Percentiles rank a stretch among this genome's conserved stretches.
phyloP scores from a whole-genome alignment of 2,329 filamentous ascomycete species.

The Pestalotiopsis sp. region DNA sequence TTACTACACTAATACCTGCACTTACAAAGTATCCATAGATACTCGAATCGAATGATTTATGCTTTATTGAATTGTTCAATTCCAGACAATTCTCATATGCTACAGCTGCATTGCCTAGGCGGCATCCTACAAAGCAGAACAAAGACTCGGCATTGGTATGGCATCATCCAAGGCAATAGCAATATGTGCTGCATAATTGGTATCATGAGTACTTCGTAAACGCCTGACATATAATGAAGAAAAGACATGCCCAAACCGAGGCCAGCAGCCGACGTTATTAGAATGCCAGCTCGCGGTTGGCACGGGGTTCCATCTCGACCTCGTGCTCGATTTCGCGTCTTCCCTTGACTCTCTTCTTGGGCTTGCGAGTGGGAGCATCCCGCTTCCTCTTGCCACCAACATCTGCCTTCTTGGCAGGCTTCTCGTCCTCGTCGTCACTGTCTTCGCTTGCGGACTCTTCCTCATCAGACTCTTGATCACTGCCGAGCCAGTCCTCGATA shows the following conservation, averaged over 20 bases:
- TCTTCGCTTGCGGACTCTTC: constrained; percentile 55
- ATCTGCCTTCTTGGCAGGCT: constrained; percentile 56
- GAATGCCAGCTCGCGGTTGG: constrained; percentile 30
- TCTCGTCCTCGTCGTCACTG: constrained; percentile 60
- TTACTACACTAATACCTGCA: neutral
- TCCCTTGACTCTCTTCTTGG: constrained; percentile 60
- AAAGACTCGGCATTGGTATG: neutral
- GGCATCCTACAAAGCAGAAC: neutral
- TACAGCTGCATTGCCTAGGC: neutral
- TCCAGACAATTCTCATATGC: neutral
- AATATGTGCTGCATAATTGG: constrained; percentile 1
- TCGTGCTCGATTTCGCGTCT: constrained; percentile 79
- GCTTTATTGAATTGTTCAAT: neutral
- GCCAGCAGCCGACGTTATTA: constrained; percentile 17
- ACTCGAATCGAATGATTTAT: neutral
- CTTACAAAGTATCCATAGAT: neutral
- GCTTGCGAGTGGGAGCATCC: constrained; percentile 41
- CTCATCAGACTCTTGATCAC: constrained; percentile 61
- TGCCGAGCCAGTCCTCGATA: constrained; percentile 91
- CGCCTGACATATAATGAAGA: constrained; percentile 12
- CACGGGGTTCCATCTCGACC: constrained; percentile 55
- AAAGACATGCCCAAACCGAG: neutral
- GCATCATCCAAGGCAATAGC: neutral
- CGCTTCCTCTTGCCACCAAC: constrained; percentile 53
- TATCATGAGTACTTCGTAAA: constrained; percentile 10